phyloP scores from a whole-genome alignment of 1,139 yeast genomes.

The Saccharomycopsis hybrid region DNA sequence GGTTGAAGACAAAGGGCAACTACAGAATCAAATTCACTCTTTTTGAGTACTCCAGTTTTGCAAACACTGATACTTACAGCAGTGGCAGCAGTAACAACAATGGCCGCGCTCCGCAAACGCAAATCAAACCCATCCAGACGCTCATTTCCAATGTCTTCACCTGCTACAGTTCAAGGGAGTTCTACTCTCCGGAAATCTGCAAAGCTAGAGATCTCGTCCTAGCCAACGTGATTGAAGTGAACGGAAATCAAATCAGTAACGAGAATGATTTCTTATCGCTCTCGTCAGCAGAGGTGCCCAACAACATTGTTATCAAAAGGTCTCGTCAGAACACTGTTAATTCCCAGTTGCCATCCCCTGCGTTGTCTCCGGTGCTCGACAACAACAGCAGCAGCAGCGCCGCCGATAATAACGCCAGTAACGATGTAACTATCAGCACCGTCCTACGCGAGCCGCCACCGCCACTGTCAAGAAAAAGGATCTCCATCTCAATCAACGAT shows the following conservation, averaged over 20 bases:
- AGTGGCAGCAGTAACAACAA: too few species aligned
- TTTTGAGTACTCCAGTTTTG: constrained; percentile 10
- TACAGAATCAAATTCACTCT: constrained; percentile 13
- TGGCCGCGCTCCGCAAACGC: background rate
- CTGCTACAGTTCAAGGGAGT: constrained; percentile 11
- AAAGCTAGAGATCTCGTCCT: constrained; percentile 1
- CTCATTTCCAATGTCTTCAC: constrained; percentile 7
- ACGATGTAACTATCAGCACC: background rate
- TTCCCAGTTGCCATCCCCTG: background rate
- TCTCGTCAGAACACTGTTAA: constrained; percentile 9
- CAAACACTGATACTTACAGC: too few species aligned
- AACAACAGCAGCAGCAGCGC: background rate
- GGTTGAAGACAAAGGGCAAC: constrained; percentile 11
- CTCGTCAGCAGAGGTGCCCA: constrained; percentile 7
- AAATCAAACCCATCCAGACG: constrained; percentile 1
- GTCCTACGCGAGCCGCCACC: background rate
- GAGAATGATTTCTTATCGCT: background rate
- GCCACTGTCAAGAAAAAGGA: constrained; percentile 7
- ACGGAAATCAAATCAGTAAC: constrained; percentile 1
- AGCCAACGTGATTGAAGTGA: constrained; percentile 7
- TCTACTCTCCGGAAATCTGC: constrained; percentile 8
- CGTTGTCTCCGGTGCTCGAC: too few species aligned
- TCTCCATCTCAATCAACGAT: constrained; percentile 10
- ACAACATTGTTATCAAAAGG: constrained; percentile 9
- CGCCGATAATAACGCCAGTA: background rate